Evolutionary conservation across 2,329 filamentous ascomycete species (phyloP).

Genomic region (Colletotrichum plurivorum): DNA sequence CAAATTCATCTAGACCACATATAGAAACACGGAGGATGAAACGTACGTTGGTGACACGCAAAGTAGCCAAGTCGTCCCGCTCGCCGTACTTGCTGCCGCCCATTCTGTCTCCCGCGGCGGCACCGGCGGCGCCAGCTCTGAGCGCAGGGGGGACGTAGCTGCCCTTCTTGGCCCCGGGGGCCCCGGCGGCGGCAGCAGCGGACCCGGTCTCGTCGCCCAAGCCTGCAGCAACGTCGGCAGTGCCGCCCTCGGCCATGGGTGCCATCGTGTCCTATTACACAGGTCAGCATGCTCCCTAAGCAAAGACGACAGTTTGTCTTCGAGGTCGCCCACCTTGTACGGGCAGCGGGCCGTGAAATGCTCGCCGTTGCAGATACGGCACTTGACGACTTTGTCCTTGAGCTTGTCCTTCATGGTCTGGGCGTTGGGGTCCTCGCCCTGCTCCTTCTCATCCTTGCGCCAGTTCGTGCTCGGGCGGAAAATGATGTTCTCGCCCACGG

Average conservation of each 20-base stretch:
- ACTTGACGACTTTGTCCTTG: conserved; percentile 99
- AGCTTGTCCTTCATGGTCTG: conserved; percentile 85
- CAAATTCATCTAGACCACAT: neutral
- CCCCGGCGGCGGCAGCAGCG: conserved; percentile 69
- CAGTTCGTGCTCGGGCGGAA: conserved; percentile 95
- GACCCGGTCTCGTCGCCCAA: conserved; percentile 63
- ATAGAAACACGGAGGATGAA: conserved; percentile 23
- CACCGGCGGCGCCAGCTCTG: conserved; percentile 75
- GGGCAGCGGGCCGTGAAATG: conserved; percentile 99
- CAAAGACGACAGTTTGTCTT: neutral
- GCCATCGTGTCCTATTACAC: conserved; percentile 86
- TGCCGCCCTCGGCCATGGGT: conserved; percentile 72
- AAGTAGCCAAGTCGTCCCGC: conserved; percentile 94
- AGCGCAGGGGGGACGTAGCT: conserved; percentile 96
- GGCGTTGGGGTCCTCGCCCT: conserved; percentile 80
- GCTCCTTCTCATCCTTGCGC: conserved; percentile 89
- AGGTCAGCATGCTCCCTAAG: neutral
- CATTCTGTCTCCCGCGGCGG: conserved; percentile 84
- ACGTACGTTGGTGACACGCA: conserved; percentile 97
- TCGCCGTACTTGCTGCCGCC: conserved; percentile 86
- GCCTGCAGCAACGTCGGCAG: conserved; percentile 69
- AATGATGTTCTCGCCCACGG: conserved; percentile 96
- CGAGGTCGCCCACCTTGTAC: conserved; percentile 75
- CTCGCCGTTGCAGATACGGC: conserved; percentile 97
- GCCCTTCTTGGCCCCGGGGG: conserved; percentile 78